phyloP scores from a whole-genome alignment of 176 grass and related monocot species.

The Zea luxurians region DNA sequence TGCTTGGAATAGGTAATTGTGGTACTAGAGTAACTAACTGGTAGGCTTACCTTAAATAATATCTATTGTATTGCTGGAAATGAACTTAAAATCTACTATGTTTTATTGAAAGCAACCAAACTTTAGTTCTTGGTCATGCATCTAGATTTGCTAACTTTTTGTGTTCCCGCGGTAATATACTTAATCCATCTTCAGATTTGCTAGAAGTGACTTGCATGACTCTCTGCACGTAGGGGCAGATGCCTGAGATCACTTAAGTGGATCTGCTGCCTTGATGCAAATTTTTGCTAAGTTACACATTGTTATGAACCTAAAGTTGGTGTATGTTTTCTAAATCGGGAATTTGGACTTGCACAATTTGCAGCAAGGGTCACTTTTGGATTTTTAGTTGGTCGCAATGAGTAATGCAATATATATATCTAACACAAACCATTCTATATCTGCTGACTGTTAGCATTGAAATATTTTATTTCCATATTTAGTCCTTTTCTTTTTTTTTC shows the following conservation, averaged over 20 bases:
- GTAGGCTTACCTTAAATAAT: neutral
- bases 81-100: neutral
- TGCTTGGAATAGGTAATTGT: no score
- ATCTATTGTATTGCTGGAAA: neutral
- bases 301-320: neutral
- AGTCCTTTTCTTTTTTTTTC: no score
- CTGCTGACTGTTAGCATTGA: no score
- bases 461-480: no score
- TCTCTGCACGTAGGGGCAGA: neutral
- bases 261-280: no score
- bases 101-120: neutral
- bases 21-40: neutral
- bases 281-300: neutral
- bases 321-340: neutral
- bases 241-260: no score
- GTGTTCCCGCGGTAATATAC: neutral
- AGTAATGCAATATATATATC: no score
- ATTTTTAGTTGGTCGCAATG: neutral
- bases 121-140: neutral
- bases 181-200: neutral
- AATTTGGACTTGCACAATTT: neutral
- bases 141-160: neutral
- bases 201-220: neutral
- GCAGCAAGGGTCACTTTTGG: neutral
- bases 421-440: no score